Base-by-base conservation (phyloP, 352 stramenopile species). In the Aphanomyces astaci region DNA sequence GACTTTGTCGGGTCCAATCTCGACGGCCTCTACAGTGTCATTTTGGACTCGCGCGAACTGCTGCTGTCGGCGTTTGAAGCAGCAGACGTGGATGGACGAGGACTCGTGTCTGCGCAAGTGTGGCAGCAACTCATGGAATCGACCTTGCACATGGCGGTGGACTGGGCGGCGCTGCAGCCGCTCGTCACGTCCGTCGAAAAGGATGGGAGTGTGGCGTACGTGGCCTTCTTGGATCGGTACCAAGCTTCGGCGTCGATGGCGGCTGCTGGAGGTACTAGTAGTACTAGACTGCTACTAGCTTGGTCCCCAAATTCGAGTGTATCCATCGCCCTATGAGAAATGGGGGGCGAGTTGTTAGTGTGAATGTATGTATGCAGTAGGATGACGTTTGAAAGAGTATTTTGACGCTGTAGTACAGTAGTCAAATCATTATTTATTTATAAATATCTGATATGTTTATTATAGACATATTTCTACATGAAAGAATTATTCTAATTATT, bases 1-100 rank as follows among this genome's bases (percentile, higher is more conserved):
- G 86, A 94, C 48, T 89, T 92, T 76, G 82, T 73, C 4, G 75
- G 90, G 24, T 84, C 82, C 48, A 94, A 94, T 67, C 67, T 94
- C 43, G 86, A 94, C 64, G 84, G 75, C 32, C 75, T 94, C 22
- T 92, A 91, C 55, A 91, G 82, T 63, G 77, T 92, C 33, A 92
- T 94, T 48, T 72, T 94, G 22, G 77, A 90, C 63, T 79, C 89
- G 64, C 75, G 76, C 4, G 80, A 81, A 9, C 82, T 87, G 31
- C 66, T 94, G 53, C 63, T 80, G 10, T 72, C 78, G 11, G 82
- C 85, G 39, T 94, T 94, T 71, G 63, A 81, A 51, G 79, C 82
- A 17, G 72, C 73, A 13, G 86, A 92, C 57, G 51, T 64, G n/a
- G 71, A 71, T 0, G 72, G 77, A 19, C 79, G 64, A 1, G 79